Conservation (phyloP, 805 yeast genomes). For the Schizosaccharomyces osmophilus region DNA sequence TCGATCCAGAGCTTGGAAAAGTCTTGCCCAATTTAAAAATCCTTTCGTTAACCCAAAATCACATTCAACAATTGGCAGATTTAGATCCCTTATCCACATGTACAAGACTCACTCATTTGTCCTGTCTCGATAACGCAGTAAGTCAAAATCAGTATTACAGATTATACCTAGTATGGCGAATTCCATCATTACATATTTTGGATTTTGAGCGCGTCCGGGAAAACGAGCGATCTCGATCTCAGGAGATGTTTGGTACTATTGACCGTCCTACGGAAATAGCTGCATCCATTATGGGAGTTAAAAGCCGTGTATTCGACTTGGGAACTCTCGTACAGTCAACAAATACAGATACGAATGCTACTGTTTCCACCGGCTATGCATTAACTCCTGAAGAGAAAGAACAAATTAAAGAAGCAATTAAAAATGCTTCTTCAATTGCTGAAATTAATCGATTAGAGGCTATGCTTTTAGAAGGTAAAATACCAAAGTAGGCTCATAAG, state of each 20-base stretch:
- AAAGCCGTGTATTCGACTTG: conserved; percentile 5
- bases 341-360: conserved; percentile 14
- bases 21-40: conserved; percentile 25
- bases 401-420: conserved; percentile 27
- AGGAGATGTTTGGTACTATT: conserved; percentile 19
- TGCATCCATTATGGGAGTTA: conserved; percentile 9
- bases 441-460: conserved; percentile 54
- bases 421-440: conserved; percentile 39
- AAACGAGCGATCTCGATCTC: conserved; percentile 26
- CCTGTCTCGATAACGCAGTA: conserved; percentile 21
- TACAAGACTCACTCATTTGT: conserved; percentile 22
- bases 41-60: conserved; percentile 29
- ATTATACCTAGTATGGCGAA: conserved; percentile 28
- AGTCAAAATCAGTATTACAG: conserved; percentile 25
- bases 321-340: conserved; percentile 4
- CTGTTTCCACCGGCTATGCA: conserved; percentile 10
- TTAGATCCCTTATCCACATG: conserved; percentile 20
- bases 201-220: conserved; percentile 43
- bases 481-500: neutral
- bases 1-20: conserved; percentile 17
- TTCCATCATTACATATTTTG: conserved; percentile 38
- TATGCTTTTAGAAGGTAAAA: conserved; percentile 21
- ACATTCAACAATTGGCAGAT: conserved; percentile 22
- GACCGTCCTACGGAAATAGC: conserved; percentile 14
- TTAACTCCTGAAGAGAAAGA: conserved; percentile 31